Conservation (phyloP, 2,329 filamentous ascomycete species). For the Aspergillus thermomutatus region DNA sequence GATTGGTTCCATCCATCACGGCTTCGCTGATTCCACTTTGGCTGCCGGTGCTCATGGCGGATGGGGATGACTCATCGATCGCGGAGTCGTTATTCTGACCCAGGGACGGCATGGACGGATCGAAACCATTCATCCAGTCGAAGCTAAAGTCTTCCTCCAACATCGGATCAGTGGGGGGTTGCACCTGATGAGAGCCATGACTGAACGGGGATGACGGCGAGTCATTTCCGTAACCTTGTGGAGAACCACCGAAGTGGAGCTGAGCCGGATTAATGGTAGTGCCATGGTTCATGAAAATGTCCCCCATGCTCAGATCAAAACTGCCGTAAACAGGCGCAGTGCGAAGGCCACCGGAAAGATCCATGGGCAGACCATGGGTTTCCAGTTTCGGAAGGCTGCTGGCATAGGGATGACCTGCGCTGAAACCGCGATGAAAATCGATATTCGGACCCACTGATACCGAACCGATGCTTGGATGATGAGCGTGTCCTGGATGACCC, state of each 20-base stretch:
- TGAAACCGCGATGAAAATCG: slow-evolving; percentile 65
- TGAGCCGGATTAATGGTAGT: slow-evolving; percentile 62
- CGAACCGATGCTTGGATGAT: slow-evolving; percentile 71
- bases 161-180: slow-evolving; percentile 53
- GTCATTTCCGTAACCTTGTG: slow-evolving; percentile 49
- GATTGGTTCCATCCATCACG: slow-evolving; percentile 75
- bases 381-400: slow-evolving; percentile 79
- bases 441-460: slow-evolving; percentile 54
- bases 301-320: slow-evolving; percentile 69
- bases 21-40: slow-evolving; percentile 77
- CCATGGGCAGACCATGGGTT: slow-evolving; percentile 67
- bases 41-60: slow-evolving; percentile 90
- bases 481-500: slow-evolving; percentile 52
- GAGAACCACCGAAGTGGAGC: slow-evolving; percentile 80
- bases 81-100: slow-evolving; percentile 70
- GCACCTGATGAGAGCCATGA: slow-evolving; percentile 51
- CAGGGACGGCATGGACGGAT: slow-evolving; percentile 67
- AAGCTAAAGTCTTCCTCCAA: slow-evolving; percentile 70
- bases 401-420: slow-evolving; percentile 46
- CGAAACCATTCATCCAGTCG: slow-evolving; percentile 81
- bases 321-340: slow-evolving; percentile 74
- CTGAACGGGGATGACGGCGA: slow-evolving; percentile 41
- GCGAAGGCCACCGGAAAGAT: slow-evolving; percentile 65
- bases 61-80: slow-evolving; percentile 90
- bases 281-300: slow-evolving; percentile 64